Evolutionary conservation across 495 filamentous ascomycete species (phyloP).

Genomic region (Podospora didyma): DNA sequence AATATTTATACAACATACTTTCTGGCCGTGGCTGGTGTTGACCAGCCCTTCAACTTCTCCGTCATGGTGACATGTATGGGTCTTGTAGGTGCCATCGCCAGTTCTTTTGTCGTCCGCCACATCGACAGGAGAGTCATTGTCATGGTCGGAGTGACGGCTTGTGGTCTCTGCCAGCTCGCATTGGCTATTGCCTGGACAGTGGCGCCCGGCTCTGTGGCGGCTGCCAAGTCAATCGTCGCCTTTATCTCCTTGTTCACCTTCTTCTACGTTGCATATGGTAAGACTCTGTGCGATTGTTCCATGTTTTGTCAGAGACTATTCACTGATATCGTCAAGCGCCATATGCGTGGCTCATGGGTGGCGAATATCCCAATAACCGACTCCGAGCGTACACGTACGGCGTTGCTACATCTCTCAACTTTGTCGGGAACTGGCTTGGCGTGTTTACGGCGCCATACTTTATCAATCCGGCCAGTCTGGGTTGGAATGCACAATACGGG

Average conservation of each 20-base stretch:
- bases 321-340: conserved; percentile 4
- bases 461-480: conserved; percentile 48
- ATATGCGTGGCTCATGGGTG: conserved; percentile 51
- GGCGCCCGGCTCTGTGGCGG: conserved; percentile 32
- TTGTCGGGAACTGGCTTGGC: conserved; percentile 41
- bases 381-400: conserved; percentile 47
- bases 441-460: conserved; percentile 54
- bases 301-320: background rate
- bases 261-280: conserved; percentile 40
- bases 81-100: conserved; percentile 42
- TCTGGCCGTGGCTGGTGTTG: conserved; percentile 42
- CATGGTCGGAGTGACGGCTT: conserved; percentile 41
- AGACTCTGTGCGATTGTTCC: background rate
- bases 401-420: conserved; percentile 40
- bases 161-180: conserved; percentile 45
- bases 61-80: conserved; percentile 48
- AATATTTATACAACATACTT: conserved; percentile 45
- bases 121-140: conserved; percentile 45
- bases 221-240: conserved; percentile 40
- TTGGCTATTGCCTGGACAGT: conserved; percentile 45
- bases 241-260: conserved; percentile 31
- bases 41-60: conserved; percentile 46
- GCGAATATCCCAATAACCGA: conserved; percentile 44
- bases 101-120: conserved; percentile 36
- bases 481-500: conserved; percentile 40